Evolutionary conservation across 805 yeast genomes (phyloP).

Genomic region (Teunomyces stri): DNA sequence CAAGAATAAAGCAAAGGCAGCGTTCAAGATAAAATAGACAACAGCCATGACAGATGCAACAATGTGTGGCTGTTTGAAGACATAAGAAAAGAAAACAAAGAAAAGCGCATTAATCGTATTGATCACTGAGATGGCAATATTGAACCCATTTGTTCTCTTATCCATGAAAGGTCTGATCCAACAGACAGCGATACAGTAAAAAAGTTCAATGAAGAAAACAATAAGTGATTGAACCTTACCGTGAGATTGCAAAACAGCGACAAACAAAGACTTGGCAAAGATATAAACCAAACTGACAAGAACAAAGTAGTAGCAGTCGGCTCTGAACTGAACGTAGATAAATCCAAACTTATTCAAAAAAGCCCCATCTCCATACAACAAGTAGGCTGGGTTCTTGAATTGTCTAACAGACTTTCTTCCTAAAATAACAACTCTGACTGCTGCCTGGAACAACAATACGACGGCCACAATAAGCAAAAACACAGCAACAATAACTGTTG

Average conservation of each 20-base stretch:
- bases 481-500: slow-evolving; percentile 75
- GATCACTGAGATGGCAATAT: slow-evolving; percentile 78
- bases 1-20: slow-evolving; percentile 78
- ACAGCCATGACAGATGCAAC: slow-evolving; percentile 93
- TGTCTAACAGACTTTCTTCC: slow-evolving; percentile 71
- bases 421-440: slow-evolving; percentile 65
- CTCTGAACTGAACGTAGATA: slow-evolving; percentile 85
- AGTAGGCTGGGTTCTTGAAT: slow-evolving; percentile 88
- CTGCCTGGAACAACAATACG: slow-evolving; percentile 67
- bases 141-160: slow-evolving; percentile 89
- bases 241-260: slow-evolving; percentile 76
- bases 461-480: slow-evolving; percentile 59
- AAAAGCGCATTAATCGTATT: slow-evolving; percentile 80
- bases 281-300: slow-evolving; percentile 61
- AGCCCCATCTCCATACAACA: slow-evolving; percentile 78
- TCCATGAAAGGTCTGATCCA: slow-evolving; percentile 89
- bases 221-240: slow-evolving; percentile 83
- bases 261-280: slow-evolving; percentile 72
- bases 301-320: slow-evolving; percentile 83
- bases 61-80: slow-evolving; percentile 78
- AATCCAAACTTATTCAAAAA: slow-evolving; percentile 88
- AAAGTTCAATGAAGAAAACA: slow-evolving; percentile 71
- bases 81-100: slow-evolving; percentile 83
- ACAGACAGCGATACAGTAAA: slow-evolving; percentile 63
- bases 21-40: slow-evolving; percentile 85